Evolutionary conservation across 768 basidiomycete species (phyloP), one percentile per base, ranked within the genome.

Genomic region (Mycena olivaceomarginata): DNA sequence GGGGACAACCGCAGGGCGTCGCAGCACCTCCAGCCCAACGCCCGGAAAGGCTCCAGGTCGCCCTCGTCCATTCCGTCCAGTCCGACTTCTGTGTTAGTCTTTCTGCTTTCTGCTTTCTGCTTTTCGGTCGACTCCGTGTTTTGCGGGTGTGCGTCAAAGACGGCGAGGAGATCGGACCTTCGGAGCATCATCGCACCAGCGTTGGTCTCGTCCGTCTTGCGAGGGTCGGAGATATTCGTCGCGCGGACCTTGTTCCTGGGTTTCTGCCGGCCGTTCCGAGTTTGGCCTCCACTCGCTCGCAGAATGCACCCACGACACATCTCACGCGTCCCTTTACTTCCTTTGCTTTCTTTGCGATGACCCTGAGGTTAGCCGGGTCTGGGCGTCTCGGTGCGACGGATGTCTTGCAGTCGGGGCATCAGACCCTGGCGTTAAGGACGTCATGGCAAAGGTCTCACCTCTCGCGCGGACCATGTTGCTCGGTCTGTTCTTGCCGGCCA

Each of bases 31-130:
- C 88, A 89, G 56, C 77, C 84, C 18, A 86, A 84, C 9, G 82
- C 83, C 67, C 87, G 90, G 57, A 81, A 93, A 37, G 94, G 92
- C 53, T 93, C 93, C 12, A 89, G 90, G 31, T 94, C 94, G 0
- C 94, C 94, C 1, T 88, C 87, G n/a, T 94, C 94, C 15, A 95
- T 95, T 74, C 94, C 94, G 0, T 95, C 94, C 18, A 94, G 93
- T 2, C 95, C 95, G 4, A 94, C 94, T 22, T 95, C 94, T 45
- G 91, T 95, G 93, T 94, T 88, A 75, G 93, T 85, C 45, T 43
- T 43, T 45, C 51, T 39, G 51, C 67, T 70, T 56, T 22, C 37
- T 63, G 45, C 48, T 41, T 68, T 62, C 20, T 5, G 4, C 31
- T 25, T 25, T 57, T 25, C 20, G 13, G 25, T 56, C 53, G 13